A percentile compares a stretch with the other conserved stretches of the same genome.
Evolutionary conservation across 352 stramenopile genomes (phyloP).

Genomic region (Pythium phragmitis): DNA sequence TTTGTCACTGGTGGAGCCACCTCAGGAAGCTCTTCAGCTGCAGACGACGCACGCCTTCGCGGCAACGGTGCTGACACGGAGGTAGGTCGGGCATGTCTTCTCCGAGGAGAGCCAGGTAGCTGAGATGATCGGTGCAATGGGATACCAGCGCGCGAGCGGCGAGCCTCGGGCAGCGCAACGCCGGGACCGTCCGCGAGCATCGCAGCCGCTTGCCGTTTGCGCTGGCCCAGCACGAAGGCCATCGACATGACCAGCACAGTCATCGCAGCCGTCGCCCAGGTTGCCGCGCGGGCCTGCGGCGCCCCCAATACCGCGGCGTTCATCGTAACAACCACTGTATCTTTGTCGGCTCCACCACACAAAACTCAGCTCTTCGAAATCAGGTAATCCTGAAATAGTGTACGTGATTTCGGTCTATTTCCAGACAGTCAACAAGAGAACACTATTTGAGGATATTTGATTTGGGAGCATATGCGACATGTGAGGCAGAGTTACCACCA

Average conservation of each 20-base stretch:
- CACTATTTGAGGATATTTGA: background rate
- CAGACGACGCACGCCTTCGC: background rate
- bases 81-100: background rate
- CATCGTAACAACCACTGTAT: background rate
- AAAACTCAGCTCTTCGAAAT: no score
- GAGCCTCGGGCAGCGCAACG: constrained; percentile 1
- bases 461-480: background rate
- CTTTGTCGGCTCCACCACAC: background rate
- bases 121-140: constrained; percentile 11
- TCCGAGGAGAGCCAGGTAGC: constrained; percentile 17
- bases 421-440: background rate
- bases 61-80: constrained; percentile 2
- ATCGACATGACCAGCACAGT: constrained; percentile 33
- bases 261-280: constrained; percentile 35
- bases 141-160: constrained; percentile 16
- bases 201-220: constrained; percentile 5
- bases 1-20: background rate
- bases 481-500: background rate
- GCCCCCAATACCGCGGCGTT: background rate
- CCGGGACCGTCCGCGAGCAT: background rate
- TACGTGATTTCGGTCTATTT: background rate
- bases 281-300: constrained; percentile 14
- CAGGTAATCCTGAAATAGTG: constrained; percentile 1
- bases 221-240: constrained; percentile 33
- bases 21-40: background rate